Evolutionary conservation across 2,329 filamentous ascomycete genomes (phyloP).

Genomic region (Aspergillus persii): DNA sequence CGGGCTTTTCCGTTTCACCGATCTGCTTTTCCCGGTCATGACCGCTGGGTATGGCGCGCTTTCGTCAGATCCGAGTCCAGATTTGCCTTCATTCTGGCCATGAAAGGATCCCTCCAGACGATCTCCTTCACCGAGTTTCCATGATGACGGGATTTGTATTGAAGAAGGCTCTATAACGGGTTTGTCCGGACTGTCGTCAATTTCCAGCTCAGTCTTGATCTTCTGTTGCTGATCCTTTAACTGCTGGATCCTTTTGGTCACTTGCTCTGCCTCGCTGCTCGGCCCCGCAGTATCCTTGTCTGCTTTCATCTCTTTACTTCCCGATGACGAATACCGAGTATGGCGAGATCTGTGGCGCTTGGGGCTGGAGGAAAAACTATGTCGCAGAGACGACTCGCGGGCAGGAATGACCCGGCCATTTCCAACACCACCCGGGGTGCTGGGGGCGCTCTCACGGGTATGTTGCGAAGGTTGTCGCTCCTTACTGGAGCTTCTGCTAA

Average conservation of each 20-base stretch:
- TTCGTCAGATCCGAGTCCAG: slow-evolving; percentile 45
- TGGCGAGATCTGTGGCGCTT: slow-evolving; percentile 54
- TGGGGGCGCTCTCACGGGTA: slow-evolving; percentile 23
- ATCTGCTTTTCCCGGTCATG: slow-evolving; percentile 55
- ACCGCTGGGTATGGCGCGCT: slow-evolving; percentile 70
- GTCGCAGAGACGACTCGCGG: slow-evolving; percentile 67
- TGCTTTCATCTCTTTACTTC: slow-evolving; percentile 40
- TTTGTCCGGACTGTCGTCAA: slow-evolving; percentile 33
- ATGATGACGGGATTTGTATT: slow-evolving; percentile 16
- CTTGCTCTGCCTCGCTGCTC: slow-evolving; percentile 51
- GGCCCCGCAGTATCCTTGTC: slow-evolving; percentile 39
- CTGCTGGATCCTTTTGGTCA: slow-evolving; percentile 57
- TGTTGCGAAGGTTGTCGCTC: slow-evolving; percentile 38
- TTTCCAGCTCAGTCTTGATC: slow-evolving; percentile 50
- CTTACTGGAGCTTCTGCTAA: slow-evolving; percentile 23
- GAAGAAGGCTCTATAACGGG: slow-evolving; percentile 12
- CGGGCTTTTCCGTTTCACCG: slow-evolving; percentile 24
- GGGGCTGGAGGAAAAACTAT: slow-evolving; percentile 49
- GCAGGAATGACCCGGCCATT: slow-evolving; percentile 60
- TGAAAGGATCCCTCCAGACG: background rate
- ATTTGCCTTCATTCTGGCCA: slow-evolving; percentile 4
- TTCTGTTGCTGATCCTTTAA: slow-evolving; percentile 57
- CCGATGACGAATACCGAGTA: slow-evolving; percentile 37
- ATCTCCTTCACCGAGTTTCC: slow-evolving; percentile 1
- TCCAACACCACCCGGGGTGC: slow-evolving; percentile 38